Evolutionary conservation across 2,329 filamentous ascomycete genomes (phyloP), one percentile per base, ranked within the genome.

Genomic region (Penicillium sp.): DNA sequence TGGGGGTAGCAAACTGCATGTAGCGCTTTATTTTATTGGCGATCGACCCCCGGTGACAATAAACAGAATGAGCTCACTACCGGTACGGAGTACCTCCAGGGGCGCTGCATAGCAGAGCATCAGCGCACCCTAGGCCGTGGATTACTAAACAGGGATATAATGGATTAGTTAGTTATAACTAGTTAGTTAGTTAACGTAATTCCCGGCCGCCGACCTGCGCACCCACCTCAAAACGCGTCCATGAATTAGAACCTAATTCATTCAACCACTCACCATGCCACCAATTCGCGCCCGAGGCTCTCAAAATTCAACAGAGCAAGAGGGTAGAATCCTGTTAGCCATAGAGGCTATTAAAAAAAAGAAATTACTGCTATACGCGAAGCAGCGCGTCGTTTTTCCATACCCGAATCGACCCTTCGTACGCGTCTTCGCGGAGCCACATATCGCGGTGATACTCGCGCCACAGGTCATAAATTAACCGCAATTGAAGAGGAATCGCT

Each of bases 401-500:
- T 57, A 2, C 43, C 39, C 0, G 24, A 21, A 6, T 40, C 49
- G 31, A 56, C 53, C 3, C 49, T 58, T 2, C 32, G 10, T 4
- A 8, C 27, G 8, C 47, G 50, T 27, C 14, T 16, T 3, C 2
- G 2, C 22, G 11, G 24, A 45, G 5, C 3, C 10, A 8, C 10
- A 34, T 11, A 34, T 13, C 31, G 31, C 31, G 31, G 9, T 8
- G 5, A 13, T 34, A 8, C 7, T 14, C 52, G 46, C 43, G 46
- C 46, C 2, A 55, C 53, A 18, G 10, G 0, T 1, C 31, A 44
- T 39, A 55, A 57, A 57, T 51, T 55, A 31, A 49, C 21, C n/a
- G n/a, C 39, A 44, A 46, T 47, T 14, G 36, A 57, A 43, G 52
- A 59, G 49, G 38, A 59, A 39, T 39, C 42, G 22, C 44, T 56